A percentile compares a stretch with the other conserved stretches of the same genome.
Conservation (phyloP, 164 flowering plant genomes). For the Vitis vinifera region DNA sequence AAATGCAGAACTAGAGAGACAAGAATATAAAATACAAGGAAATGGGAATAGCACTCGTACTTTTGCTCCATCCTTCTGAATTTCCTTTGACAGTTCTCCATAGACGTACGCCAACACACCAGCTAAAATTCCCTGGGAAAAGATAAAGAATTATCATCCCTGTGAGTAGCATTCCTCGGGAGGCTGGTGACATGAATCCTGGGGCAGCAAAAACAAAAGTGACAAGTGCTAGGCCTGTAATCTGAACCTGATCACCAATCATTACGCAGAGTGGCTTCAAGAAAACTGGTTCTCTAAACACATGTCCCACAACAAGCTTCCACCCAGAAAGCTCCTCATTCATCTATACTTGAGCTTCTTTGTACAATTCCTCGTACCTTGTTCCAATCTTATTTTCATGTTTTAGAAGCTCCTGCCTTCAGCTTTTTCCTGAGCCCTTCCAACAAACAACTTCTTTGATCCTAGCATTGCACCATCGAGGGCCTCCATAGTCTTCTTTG, state of each 20-base stretch:
- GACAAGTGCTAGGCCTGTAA: slow-evolving; percentile 44
- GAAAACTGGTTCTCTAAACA: slow-evolving; percentile 50
- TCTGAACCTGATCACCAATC: slow-evolving; percentile 49
- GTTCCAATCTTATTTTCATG: slow-evolving; percentile 18
- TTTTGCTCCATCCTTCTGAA: no score
- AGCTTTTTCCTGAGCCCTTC: slow-evolving; percentile 45
- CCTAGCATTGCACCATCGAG: slow-evolving; percentile 49
- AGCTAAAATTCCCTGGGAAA: slow-evolving; percentile 7
- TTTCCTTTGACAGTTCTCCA: no score
- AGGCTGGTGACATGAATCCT: slow-evolving; percentile 58
- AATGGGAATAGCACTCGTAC: no score
- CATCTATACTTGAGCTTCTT: slow-evolving; percentile 74
- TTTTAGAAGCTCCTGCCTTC: slow-evolving; percentile 26
- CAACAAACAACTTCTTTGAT: slow-evolving; percentile 38
- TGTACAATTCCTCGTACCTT: slow-evolving; percentile 57
- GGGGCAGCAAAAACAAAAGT: slow-evolving; percentile 48
- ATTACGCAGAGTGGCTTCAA: slow-evolving; percentile 44
- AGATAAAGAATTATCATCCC: slow-evolving; percentile 53
- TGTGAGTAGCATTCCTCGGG: slow-evolving; percentile 51
- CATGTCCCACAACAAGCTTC: slow-evolving; percentile 77
- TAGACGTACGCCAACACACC: no score
- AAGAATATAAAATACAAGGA: no score
- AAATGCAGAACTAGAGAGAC: no score
- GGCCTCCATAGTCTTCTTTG: slow-evolving; percentile 38
- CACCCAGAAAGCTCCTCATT: slow-evolving; percentile 76